A percentile compares a stretch with the other conserved stretches of the same genome.
phyloP scores from a whole-genome alignment of 2,329 filamentous ascomycete genomes.

The Aulographum hederae region DNA sequence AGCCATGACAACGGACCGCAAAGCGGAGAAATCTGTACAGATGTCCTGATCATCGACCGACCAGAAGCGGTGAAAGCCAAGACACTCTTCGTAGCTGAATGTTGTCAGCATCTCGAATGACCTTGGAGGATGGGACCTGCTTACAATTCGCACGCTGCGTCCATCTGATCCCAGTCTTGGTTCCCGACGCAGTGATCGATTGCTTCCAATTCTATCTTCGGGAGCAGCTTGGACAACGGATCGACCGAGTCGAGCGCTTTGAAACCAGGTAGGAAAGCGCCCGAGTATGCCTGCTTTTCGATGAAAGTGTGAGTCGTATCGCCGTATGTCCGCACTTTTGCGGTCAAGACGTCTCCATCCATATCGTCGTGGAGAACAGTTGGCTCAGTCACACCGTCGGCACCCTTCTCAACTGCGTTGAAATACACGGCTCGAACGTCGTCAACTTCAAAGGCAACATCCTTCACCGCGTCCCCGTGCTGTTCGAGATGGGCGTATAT shows the following conservation, averaged over 20 bases:
- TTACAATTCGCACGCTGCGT: constrained; percentile 40
- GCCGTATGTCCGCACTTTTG: constrained; percentile 79
- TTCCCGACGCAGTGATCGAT: constrained; percentile 98
- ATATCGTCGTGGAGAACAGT: constrained; percentile 31
- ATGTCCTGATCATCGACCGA: constrained; percentile 86
- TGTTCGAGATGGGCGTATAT: constrained; percentile 70
- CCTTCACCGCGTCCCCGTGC: constrained; percentile 83
- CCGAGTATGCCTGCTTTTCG: constrained; percentile 49
- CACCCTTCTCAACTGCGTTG: constrained; percentile 49
- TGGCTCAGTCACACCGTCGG: constrained; percentile 44
- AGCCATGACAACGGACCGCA: constrained; percentile 82
- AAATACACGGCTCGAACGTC: constrained; percentile 64
- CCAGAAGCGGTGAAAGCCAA: constrained; percentile 96
- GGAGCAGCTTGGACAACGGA: constrained; percentile 32
- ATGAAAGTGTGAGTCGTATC: constrained; percentile 91
- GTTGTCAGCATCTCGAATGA: neutral
- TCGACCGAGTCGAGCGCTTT: constrained; percentile 32
- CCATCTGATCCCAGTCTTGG: constrained; percentile 87
- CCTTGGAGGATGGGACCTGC: no score
- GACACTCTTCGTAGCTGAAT: constrained; percentile 66
- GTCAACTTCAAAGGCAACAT: constrained; percentile 90
- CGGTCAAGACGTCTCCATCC: constrained; percentile 50
- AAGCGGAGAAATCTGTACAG: constrained; percentile 77
- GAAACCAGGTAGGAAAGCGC: constrained; percentile 72
- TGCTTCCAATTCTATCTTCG: constrained; percentile 46